A percentile compares a stretch with the other conserved stretches of the same genome.
Evolutionary conservation across 306 rosid genomes (phyloP).

Genomic region (Spatholobus suberectus): DNA sequence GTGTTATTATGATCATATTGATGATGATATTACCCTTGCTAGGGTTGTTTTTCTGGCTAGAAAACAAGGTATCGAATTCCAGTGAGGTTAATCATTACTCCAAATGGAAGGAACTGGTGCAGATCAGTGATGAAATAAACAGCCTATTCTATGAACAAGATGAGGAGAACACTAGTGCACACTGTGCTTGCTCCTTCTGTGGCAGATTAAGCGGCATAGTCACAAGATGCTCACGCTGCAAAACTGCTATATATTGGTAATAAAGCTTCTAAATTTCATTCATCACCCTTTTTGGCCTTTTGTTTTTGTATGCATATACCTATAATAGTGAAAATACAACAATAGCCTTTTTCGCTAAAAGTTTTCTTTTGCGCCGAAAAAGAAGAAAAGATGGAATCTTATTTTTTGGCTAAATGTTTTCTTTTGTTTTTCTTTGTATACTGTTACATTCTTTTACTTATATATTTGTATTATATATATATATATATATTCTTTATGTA

Average conservation of each 20-base stretch:
- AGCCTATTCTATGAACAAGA: not conserved
- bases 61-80: slow-evolving; percentile 28
- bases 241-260: slow-evolving; percentile 44
- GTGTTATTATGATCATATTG: slow-evolving; percentile 25
- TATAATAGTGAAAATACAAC: too few relatives aligned
- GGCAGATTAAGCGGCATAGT: slow-evolving; percentile 30
- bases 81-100: not conserved
- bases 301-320: not conserved
- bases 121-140: not conserved
- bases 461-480: too few relatives aligned
- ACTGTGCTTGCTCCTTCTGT: slow-evolving; percentile 45
- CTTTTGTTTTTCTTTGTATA: too few relatives aligned
- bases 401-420: too few relatives aligned
- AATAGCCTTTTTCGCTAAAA: too few relatives aligned
- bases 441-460: too few relatives aligned
- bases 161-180: not conserved
- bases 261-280: not conserved
- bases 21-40: slow-evolving; percentile 5
- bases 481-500: too few relatives aligned
- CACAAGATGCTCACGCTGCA: slow-evolving; percentile 45
- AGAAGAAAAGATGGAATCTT: too few relatives aligned
- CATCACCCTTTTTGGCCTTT: not conserved
- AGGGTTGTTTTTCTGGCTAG: slow-evolving; percentile 34
- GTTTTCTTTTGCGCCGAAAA: too few relatives aligned
- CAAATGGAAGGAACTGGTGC: slow-evolving; percentile 7